Conservation (phyloP, 345 rosid genomes). For the Brassica incana region DNA sequence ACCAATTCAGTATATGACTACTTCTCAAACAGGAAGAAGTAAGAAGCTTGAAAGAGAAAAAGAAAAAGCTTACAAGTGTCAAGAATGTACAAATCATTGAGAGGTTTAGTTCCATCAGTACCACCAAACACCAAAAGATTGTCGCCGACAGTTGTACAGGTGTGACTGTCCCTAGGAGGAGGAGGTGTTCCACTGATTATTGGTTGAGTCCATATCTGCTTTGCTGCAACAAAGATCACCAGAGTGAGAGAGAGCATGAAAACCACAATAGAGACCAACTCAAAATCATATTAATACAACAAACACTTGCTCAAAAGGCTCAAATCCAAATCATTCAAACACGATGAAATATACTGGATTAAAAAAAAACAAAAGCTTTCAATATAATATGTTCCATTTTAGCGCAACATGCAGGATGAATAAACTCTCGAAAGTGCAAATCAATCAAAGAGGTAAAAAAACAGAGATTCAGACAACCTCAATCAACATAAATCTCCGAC, state of each 20-base stretch:
- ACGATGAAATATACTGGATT: not conserved
- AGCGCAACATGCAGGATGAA: slow-evolving; percentile 21
- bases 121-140: slow-evolving; percentile 88
- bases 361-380: not conserved
- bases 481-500: not conserved
- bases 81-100: slow-evolving; percentile 76
- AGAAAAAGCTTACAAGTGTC: slow-evolving; percentile 67
- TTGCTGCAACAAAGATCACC: slow-evolving; percentile 50
- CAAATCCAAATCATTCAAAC: not conserved
- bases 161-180: slow-evolving; percentile 91
- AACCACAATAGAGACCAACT: slow-evolving; percentile 23
- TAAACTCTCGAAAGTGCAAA: not conserved
- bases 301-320: not conserved
- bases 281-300: not conserved
- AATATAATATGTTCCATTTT: not conserved
- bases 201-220: slow-evolving; percentile 86
- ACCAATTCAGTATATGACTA: slow-evolving; percentile 16
- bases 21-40: not conserved
- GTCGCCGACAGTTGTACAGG: slow-evolving; percentile 74
- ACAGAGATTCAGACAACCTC: not conserved
- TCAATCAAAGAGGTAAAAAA: not conserved
- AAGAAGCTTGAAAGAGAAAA: not conserved
- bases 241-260: not conserved
- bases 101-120: slow-evolving; percentile 83
- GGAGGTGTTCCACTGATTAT: slow-evolving; percentile 69